A percentile compares a stretch with the other conserved stretches of the same genome.
Conservation (phyloP, 129 eudicot genomes). For the Pittosporum tobira region DNA sequence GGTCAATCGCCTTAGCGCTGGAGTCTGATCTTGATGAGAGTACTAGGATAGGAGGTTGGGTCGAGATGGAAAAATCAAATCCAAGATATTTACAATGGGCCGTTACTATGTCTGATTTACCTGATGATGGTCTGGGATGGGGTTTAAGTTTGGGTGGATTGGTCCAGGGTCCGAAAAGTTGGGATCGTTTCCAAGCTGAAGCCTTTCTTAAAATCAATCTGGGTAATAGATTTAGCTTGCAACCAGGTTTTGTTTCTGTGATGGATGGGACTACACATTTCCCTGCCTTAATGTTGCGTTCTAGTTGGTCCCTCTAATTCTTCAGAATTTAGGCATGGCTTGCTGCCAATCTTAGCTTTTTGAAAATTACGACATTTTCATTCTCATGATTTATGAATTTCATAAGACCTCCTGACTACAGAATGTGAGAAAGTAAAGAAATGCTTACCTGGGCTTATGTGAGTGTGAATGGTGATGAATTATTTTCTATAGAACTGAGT, state of each 20-base stretch:
- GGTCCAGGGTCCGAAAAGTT: conserved; percentile 27
- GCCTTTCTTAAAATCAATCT: conserved; percentile 49
- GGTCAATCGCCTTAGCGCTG: conserved; percentile 54
- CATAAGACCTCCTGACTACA: no score
- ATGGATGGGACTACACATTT: conserved; percentile 45
- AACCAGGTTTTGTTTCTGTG: conserved; percentile 61
- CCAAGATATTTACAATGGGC: conserved; percentile 56
- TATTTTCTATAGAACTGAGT: no score
- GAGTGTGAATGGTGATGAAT: no score
- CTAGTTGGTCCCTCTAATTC: conserved; percentile 52
- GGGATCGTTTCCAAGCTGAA: conserved; percentile 65
- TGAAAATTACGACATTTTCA: no score
- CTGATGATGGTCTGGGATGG: conserved; percentile 91
- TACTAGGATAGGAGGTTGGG: conserved; percentile 69
- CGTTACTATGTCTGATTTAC: conserved; percentile 52
- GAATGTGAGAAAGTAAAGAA: no score
- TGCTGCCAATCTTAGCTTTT: no score
- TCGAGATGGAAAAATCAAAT: conserved; percentile 40
- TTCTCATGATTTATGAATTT: no score
- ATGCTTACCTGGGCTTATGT: no score
- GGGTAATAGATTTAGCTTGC: conserved; percentile 45
- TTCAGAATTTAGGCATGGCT: neutral
- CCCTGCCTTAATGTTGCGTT: conserved; percentile 62
- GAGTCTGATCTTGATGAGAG: conserved; percentile 72
- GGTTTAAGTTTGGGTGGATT: conserved; percentile 69